Evolutionary conservation across 202 grass and related monocot genomes (phyloP).

Genomic region (Miscanthus sacchariflorus): DNA sequence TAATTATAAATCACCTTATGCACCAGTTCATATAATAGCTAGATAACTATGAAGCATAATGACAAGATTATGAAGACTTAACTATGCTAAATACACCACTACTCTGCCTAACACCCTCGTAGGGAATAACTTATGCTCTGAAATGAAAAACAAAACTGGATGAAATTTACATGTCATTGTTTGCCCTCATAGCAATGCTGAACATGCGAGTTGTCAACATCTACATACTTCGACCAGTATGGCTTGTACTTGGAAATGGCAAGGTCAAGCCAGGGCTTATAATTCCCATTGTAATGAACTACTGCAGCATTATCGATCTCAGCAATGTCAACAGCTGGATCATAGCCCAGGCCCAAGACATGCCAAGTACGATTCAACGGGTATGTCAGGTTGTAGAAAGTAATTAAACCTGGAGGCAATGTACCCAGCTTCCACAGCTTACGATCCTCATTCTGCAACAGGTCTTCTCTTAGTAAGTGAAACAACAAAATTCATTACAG

Average conservation of each 20-base stretch:
- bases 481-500: constrained; percentile 37
- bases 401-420: constrained; percentile 89
- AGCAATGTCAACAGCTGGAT: constrained; percentile 79
- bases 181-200: constrained; percentile 66
- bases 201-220: constrained; percentile 72
- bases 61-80: constrained; percentile 29
- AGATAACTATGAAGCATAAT: constrained; percentile 22
- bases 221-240: constrained; percentile 91
- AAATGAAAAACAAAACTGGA: constrained; percentile 29
- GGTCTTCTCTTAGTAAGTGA: constrained; percentile 39
- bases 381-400: constrained; percentile 98
- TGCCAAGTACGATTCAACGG: constrained; percentile 88
- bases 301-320: constrained; percentile 85
- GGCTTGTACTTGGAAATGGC: constrained; percentile 88
- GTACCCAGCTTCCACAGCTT: constrained; percentile 96
- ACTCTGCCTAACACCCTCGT: constrained; percentile 34
- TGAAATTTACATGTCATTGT: constrained; percentile 48
- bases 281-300: constrained; percentile 96
- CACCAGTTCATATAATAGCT: constrained; percentile 5
- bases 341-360: constrained; percentile 94
- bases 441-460: constrained; percentile 67
- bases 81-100: constrained; percentile 39
- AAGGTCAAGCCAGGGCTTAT: constrained; percentile 98
- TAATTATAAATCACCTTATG: constrained; percentile 11
- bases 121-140: constrained; percentile 14